Evolutionary conservation across 805 yeast species (phyloP).

Genomic region (Blastobotrys peoriensis): DNA sequence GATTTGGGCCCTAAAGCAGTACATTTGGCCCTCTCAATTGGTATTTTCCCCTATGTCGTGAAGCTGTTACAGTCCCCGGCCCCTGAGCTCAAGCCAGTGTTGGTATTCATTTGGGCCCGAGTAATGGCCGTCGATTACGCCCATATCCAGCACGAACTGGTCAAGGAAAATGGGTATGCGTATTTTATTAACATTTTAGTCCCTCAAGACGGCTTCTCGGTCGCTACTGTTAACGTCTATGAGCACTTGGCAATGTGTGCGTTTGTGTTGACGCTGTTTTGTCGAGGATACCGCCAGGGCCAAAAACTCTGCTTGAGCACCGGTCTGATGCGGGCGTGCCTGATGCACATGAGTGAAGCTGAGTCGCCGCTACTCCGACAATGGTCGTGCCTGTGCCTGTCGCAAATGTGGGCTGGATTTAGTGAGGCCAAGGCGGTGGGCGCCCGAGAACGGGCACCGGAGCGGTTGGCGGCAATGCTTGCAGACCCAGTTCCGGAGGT

Average conservation of each 20-base stretch:
- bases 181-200: slow-evolving; percentile 79
- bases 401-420: slow-evolving; percentile 68
- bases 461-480: slow-evolving; percentile 49
- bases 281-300: slow-evolving; percentile 71
- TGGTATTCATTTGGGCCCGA: slow-evolving; percentile 96
- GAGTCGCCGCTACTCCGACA: slow-evolving; percentile 85
- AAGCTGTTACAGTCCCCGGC: slow-evolving; percentile 91
- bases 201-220: slow-evolving; percentile 26
- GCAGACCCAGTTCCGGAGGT: slow-evolving; percentile 95
- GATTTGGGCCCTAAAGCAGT: slow-evolving; percentile 99
- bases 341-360: slow-evolving; percentile 58
- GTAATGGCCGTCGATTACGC: slow-evolving; percentile 92
- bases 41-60: slow-evolving; percentile 91
- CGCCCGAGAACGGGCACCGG: slow-evolving; percentile 56
- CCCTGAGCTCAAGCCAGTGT: slow-evolving; percentile 86
- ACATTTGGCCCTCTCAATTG: slow-evolving; percentile 83
- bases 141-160: slow-evolving; percentile 84
- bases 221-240: slow-evolving; percentile 47
- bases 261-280: slow-evolving; percentile 78
- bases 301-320: slow-evolving; percentile 73
- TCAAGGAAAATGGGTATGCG: slow-evolving; percentile 84
- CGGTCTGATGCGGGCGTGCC: slow-evolving; percentile 63
- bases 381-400: slow-evolving; percentile 79
- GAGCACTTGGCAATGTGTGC: slow-evolving; percentile 96
- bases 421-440: slow-evolving; percentile 71